Percentiles rank a stretch among this genome's conserved stretches.
These are phyloP conservation scores for Cucurbita argyrosperma DNA, from an alignment of 306 rosid species.

Conservation along the genomic window DNA sequence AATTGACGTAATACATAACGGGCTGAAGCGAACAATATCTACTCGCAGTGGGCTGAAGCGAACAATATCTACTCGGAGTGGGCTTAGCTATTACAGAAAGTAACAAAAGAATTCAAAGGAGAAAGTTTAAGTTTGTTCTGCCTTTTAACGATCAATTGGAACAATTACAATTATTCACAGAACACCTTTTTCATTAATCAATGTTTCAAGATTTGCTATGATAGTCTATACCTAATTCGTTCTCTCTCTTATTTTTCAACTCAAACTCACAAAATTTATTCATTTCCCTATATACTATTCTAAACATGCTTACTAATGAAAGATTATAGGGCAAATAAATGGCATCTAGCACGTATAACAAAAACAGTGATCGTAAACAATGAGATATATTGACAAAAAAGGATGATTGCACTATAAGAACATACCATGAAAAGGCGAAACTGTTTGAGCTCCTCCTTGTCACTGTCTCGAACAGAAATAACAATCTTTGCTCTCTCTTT, in stretches of 20 bases:
- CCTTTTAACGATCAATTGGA: not conserved
- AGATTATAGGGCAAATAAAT: not conserved
- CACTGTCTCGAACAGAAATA: slow-evolving; percentile 63
- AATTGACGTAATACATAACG: too few relatives aligned
- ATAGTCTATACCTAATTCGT: not conserved
- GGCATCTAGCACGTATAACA: not conserved
- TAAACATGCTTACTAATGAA: not conserved
- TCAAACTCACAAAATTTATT: not conserved
- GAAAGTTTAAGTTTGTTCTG: not conserved
- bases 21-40: too few relatives aligned
- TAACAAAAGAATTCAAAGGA: not conserved
- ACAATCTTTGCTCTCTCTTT: slow-evolving; percentile 53
- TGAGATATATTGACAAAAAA: not conserved
- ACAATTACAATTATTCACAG: not conserved
- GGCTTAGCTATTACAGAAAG: too few relatives aligned
- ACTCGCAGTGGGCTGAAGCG: too few relatives aligned
- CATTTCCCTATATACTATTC: not conserved
- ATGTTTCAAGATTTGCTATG: not conserved
- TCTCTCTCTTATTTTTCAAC: not conserved
- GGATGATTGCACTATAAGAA: not conserved
- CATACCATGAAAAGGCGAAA: slow-evolving; percentile 64
- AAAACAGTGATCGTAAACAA: not conserved
- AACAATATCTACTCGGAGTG: too few relatives aligned
- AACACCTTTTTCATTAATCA: not conserved
- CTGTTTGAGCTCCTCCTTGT: slow-evolving; percentile 52